These are phyloP conservation scores for Aureobasidium uvarum DNA, from an alignment of 2,329 filamentous ascomycete species.

Conservation along the genomic window DNA sequence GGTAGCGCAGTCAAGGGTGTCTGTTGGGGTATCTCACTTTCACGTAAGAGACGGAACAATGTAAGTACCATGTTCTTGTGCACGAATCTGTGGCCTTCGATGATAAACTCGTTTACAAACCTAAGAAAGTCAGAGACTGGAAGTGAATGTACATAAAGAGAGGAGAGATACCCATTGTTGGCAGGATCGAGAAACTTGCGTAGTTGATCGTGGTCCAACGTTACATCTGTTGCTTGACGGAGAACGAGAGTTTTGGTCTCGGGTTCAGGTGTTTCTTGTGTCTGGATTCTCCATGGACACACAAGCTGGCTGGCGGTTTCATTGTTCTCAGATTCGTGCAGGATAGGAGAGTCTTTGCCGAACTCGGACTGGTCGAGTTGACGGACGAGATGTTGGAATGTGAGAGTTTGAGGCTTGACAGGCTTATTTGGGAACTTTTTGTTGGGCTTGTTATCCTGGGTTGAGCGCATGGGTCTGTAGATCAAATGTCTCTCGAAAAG, in stretches of 20 bases:
- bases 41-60: slow-evolving; percentile 54
- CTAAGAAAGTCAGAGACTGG: slow-evolving; percentile 40
- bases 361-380: slow-evolving; percentile 42
- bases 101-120: slow-evolving; percentile 57
- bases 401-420: slow-evolving; percentile 27
- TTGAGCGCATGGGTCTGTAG: slow-evolving; percentile 51
- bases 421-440: slow-evolving; percentile 34
- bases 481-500: slow-evolving; percentile 57
- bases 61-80: slow-evolving; percentile 58
- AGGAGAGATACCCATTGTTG: slow-evolving; percentile 9
- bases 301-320: slow-evolving; percentile 27
- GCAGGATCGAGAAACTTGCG: slow-evolving; percentile 17
- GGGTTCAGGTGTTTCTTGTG: slow-evolving; percentile 28
- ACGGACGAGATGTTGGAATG: slow-evolving; percentile 26
- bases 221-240: slow-evolving; percentile 22
- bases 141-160: background rate
- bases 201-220: background rate
- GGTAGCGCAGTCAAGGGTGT: slow-evolving; percentile 43
- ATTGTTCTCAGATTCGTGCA: slow-evolving; percentile 22
- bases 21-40: slow-evolving; percentile 37
- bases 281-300: slow-evolving; percentile 16
- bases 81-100: slow-evolving; percentile 58
- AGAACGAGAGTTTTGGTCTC: slow-evolving; percentile 29
- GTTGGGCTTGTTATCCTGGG: slow-evolving; percentile 45
- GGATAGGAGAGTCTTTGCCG: slow-evolving; percentile 26